A percentile compares a stretch with the other conserved stretches of the same genome.
Evolutionary conservation across 2,329 filamentous ascomycete genomes (phyloP).

Genomic region (Claviceps maximensis): DNA sequence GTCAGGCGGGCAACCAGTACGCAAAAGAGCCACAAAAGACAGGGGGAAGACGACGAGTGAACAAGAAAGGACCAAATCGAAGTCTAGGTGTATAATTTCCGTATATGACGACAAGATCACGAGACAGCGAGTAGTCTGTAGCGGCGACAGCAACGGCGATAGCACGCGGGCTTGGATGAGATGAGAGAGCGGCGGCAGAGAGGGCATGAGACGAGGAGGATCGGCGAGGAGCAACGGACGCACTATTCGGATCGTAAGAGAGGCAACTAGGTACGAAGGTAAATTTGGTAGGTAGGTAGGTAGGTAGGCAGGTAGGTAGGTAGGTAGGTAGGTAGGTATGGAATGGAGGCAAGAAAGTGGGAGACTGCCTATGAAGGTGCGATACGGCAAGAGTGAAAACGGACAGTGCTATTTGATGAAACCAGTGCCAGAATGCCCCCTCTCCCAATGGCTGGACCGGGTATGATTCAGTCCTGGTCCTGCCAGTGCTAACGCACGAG

Average conservation of each 20-base stretch:
- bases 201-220: background rate
- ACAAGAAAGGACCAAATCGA: background rate
- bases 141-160: background rate
- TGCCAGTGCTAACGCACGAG: background rate
- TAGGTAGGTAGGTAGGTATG: too few species aligned
- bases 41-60: background rate
- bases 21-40: background rate
- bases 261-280: background rate
- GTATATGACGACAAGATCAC: slow-evolving; percentile 4
- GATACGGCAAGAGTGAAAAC: background rate
- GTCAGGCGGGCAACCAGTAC: background rate
- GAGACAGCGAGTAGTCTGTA: background rate
- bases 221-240: background rate
- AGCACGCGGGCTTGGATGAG: background rate
- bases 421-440: background rate
- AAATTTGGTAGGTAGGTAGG: too few species aligned
- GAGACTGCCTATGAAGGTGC: background rate
- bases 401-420: background rate
- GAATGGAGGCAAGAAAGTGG: background rate
- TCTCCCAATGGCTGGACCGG: background rate
- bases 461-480: background rate
- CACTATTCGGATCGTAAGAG: background rate
- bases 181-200: background rate
- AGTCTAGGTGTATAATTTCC: background rate
- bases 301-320: background rate